These are phyloP conservation scores for Bruguiera hainesii DNA, from an alignment of 441 rosid species.

Conservation along the genomic window DNA sequence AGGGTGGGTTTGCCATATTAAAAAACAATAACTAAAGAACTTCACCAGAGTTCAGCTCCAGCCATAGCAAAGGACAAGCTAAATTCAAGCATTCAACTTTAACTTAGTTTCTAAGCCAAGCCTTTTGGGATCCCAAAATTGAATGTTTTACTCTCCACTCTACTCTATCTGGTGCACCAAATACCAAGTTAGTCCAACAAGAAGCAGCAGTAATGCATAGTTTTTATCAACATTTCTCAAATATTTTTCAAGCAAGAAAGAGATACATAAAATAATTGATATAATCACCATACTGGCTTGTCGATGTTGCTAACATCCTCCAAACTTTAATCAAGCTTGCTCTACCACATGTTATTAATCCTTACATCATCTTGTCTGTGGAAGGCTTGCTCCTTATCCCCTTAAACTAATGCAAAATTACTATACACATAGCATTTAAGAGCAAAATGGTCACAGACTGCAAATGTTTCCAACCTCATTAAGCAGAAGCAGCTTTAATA, in stretches of 20 bases:
- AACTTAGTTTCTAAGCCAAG: too few species aligned
- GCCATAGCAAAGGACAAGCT: too few species aligned
- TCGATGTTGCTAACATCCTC: neutral
- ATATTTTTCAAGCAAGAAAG: neutral
- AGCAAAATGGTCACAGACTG: neutral
- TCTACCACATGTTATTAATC: neutral
- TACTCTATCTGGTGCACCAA: too few species aligned
- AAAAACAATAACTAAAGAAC: too few species aligned
- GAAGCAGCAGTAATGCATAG: too few species aligned
- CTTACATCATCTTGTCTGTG: neutral
- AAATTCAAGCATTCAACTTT: too few species aligned
- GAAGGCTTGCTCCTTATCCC: neutral
- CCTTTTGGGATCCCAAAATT: too few species aligned
- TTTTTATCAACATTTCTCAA: neutral
- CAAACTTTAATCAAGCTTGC: constrained; percentile 7
- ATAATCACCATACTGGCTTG: neutral
- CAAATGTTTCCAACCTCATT: constrained; percentile 29
- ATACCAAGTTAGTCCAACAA: too few species aligned
- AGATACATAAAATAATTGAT: neutral
- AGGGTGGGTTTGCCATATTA: too few species aligned
- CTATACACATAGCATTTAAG: constrained; percentile 18
- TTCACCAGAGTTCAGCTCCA: too few species aligned
- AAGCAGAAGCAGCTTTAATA: constrained; percentile 49
- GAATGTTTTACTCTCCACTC: too few species aligned
- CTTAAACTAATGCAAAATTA: constrained; percentile 13